Evolutionary conservation across 2,329 filamentous ascomycete genomes (phyloP), one percentile per base, ranked within the genome.

Genomic region (Volutella citrinella): DNA sequence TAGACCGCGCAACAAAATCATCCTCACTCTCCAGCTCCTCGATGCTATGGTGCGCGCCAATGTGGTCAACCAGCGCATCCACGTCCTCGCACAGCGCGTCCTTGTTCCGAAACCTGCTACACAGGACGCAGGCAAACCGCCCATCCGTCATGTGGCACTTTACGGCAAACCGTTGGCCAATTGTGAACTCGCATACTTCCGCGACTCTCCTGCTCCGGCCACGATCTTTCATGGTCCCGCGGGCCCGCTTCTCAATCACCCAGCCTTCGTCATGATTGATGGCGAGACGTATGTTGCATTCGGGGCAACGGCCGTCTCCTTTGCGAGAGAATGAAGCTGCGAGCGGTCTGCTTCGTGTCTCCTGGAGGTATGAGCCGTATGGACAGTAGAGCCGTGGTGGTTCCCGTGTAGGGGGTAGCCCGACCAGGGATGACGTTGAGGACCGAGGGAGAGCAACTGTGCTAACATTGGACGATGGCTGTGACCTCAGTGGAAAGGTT

Each of bases 101-200:
- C 1, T 35, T 36, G 3, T 51, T 43, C 9, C 49, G 46, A 22
- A 39, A 47, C 19, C 34, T 42, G 6, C 21, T 47, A 22, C 49
- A 52, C 10, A 52, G 39, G 1, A 52, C 32, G 7, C 49, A 52
- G 3, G 49, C 49, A 13, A 42, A 52, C 11, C 48, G 36, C 11
- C 49, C 49, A 6, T 52, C 46, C 5, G 49, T 38, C 0, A 45
- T 51, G 12, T 52, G 49, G 2, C 49, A 49, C 10, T 52, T 52
- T 9, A 52, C 22, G 1, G 52, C 37, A 20, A 52, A 52, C 19
- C 49, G 47, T 6, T 45, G 49, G 9, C 37, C 42, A 24, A 49
- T 32, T 9, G 47, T 20, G 27, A 51, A 49, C 25, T 52, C 49
- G 20, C 50, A 30, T 7, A 48, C 45, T 9, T 52, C 49, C 7